Conservation (phyloP, 306 rosid species). For the Fragaria vesca region DNA sequence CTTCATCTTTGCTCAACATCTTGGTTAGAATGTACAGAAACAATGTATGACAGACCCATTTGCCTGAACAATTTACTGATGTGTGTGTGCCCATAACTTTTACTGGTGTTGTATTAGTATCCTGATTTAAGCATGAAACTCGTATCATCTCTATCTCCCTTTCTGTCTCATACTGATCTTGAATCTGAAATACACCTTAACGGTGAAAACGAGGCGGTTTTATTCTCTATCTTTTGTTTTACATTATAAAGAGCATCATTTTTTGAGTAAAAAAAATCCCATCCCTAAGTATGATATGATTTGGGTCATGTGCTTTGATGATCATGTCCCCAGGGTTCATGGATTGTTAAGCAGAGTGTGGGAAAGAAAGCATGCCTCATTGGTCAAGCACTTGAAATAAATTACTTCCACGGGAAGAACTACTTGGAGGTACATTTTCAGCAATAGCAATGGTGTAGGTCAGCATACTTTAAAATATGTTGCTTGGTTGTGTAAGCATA, state of each 20-base stretch:
- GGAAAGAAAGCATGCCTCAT: conserved; percentile 88
- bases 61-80: background rate
- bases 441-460: background rate
- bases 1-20: background rate
- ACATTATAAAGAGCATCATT: background rate
- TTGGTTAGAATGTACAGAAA: background rate
- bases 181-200: background rate
- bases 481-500: conserved; percentile 3
- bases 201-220: too few relatives aligned
- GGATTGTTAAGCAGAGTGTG: conserved; percentile 96
- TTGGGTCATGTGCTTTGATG: background rate
- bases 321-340: conserved; percentile 65
- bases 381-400: conserved; percentile 74
- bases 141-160: background rate
- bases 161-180: background rate
- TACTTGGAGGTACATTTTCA: conserved; percentile 64
- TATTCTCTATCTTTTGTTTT: background rate
- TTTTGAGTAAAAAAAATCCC: background rate
- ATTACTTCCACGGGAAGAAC: conserved; percentile 70
- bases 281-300: background rate
- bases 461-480: background rate
- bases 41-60: background rate
- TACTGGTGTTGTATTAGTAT: background rate
- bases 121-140: background rate
- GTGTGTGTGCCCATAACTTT: background rate